Evolutionary conservation across 1,284 basidiomycete species (phyloP).

Genomic region (Heliocybe sulcata): DNA sequence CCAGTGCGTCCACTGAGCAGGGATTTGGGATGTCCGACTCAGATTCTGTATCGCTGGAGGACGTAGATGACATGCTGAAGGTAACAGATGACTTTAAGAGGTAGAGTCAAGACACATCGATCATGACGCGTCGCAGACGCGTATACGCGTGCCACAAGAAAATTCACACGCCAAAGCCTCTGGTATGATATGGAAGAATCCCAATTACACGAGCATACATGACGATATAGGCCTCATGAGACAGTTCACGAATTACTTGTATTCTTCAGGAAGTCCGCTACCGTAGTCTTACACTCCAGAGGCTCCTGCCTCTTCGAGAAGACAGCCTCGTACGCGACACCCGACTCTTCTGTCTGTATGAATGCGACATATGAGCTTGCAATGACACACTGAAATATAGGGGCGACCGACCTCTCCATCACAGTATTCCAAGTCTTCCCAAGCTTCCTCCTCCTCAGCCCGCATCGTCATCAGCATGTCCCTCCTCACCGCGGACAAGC

Average conservation of each 20-base stretch:
- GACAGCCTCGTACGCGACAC: slow-evolving; percentile 46
- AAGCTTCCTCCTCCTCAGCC: slow-evolving; percentile 20
- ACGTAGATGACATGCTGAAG: neutral
- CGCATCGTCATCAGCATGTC: slow-evolving; percentile 19
- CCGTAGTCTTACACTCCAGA: slow-evolving; percentile 53
- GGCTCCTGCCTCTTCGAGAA: slow-evolving; percentile 50
- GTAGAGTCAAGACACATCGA: neutral
- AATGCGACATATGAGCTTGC: slow-evolving; percentile 8
- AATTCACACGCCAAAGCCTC: too few species aligned
- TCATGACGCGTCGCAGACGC: neutral
- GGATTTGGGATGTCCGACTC: slow-evolving; percentile 13
- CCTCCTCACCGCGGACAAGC: slow-evolving; percentile 38
- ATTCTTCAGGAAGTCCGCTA: slow-evolving; percentile 52
- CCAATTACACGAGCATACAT: too few species aligned
- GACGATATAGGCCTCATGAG: too few species aligned
- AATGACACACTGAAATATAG: neutral
- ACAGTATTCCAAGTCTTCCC: slow-evolving; percentile 40
- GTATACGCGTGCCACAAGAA: too few species aligned
- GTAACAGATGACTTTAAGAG: neutral
- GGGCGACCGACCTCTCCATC: slow-evolving; percentile 47
- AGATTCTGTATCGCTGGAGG: slow-evolving; percentile 21
- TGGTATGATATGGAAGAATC: too few species aligned
- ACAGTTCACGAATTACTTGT: slow-evolving; percentile 39
- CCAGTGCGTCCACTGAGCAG: neutral
- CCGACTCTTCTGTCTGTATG: slow-evolving; percentile 48